A percentile compares a stretch with the other conserved stretches of the same genome.
phyloP scores from a whole-genome alignment of 768 basidiomycete genomes.

The Chalciporus pseudorubinellus region DNA sequence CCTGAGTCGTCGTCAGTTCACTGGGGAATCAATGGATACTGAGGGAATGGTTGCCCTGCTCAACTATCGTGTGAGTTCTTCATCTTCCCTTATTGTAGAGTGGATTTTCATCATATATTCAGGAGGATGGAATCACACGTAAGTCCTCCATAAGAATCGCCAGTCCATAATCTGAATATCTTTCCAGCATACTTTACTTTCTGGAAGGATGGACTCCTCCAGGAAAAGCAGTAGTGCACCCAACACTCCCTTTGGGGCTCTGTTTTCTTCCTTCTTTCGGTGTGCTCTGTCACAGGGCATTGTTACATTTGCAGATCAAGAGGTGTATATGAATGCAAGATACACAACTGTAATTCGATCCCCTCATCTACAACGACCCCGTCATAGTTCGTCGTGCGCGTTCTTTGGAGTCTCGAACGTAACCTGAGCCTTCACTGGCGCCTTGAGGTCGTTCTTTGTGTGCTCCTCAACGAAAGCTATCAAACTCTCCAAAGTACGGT shows the following conservation, averaged over 20 bases:
- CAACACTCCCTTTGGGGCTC: slow-evolving; percentile 12
- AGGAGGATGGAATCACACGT: slow-evolving; percentile 85
- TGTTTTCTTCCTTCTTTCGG: background rate
- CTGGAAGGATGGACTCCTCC: slow-evolving; percentile 94
- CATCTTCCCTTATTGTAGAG: background rate
- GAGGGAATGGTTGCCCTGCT: slow-evolving; percentile 94
- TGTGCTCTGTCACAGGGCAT: background rate
- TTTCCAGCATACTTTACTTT: slow-evolving; percentile 81
- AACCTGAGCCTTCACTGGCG: slow-evolving; percentile 25
- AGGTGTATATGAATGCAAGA: slow-evolving; percentile 19
- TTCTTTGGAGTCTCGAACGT: slow-evolving; percentile 27
- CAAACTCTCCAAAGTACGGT: slow-evolving; percentile 82
- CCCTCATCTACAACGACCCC: background rate
- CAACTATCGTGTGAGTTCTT: slow-evolving; percentile 76
- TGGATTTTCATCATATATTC: slow-evolving; percentile 14
- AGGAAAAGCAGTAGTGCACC: slow-evolving; percentile 63
- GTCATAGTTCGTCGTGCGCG: slow-evolving; percentile 31
- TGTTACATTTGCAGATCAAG: slow-evolving; percentile 11
- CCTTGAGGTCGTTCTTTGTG: slow-evolving; percentile 68
- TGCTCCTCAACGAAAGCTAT: slow-evolving; percentile 80
- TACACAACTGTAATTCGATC: slow-evolving; percentile 19
- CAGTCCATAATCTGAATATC: slow-evolving; percentile 6
- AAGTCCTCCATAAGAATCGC: slow-evolving; percentile 30
- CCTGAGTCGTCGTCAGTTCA: slow-evolving; percentile 46
- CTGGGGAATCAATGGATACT: slow-evolving; percentile 72